Base-by-base conservation (phyloP, 441 rosid genomes). In the Gossypium trilobum region DNA sequence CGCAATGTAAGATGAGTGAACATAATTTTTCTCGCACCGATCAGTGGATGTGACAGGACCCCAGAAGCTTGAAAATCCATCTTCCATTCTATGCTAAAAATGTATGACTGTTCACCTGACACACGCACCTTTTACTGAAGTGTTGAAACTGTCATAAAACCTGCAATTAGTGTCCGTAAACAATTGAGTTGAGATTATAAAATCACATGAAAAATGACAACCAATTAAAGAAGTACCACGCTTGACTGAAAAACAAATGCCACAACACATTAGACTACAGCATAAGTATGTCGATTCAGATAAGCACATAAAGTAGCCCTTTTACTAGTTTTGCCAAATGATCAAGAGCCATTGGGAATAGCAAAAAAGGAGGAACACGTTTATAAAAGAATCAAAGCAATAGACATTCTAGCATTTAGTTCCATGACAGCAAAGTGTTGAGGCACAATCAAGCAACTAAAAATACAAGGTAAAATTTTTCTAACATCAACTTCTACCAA, bases 1-100 rank as follows among this genome's bases (percentile, higher is more conserved):
- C 0, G 99, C 99, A 67, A 90, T 83, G 76, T 94, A 92, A 3
- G 97, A 84, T 13, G 97, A 90, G 77, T 89, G 71, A n/a, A 66
- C 82, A 17, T 89, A 89, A 79, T 94, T 94, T 74, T 82, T 82
- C 87, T 94, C 99, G 79, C 99, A 94, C 80, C 97, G 86, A 13
- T 94, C 97, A 23, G 87, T 73, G 59, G 97, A 84, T 31, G 97
- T 92, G 74, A 94, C 95, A 0, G 99, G 99, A 70, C 97, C 99
- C 99, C 99, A 92, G 79, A 90, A 94, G 82, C 94, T 90, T 1
- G 96, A 79, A 72, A 87, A 64, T 71, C 87, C 91, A 79, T 85
- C 89, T 0, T 88, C 90, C 99, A 94, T 94, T 78, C 83, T 77
- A 69, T 67, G 68, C 46, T 79, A 17, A 76, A 33, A 20, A 20